phyloP scores from a whole-genome alignment of 228 moss, liverwort and hornwort species.

The Sphagnum fallax region DNA sequence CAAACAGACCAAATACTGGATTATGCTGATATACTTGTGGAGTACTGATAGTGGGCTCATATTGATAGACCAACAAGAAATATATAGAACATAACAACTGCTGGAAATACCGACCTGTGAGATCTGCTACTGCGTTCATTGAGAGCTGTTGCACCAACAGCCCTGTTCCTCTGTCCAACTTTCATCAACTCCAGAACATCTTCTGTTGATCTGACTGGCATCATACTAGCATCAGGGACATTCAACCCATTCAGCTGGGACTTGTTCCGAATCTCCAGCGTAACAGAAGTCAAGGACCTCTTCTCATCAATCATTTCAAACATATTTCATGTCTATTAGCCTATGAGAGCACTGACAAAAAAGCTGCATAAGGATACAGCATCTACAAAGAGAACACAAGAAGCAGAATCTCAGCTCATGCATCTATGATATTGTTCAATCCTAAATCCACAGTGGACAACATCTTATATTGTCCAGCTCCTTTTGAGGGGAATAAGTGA shows the following conservation, averaged over 20 bases:
- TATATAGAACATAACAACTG: no score
- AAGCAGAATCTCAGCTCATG: no score
- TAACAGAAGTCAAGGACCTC: constrained; percentile 36
- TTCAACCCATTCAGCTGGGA: constrained; percentile 68
- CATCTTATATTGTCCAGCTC: no score
- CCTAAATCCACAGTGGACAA: no score
- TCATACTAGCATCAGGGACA: constrained; percentile 85
- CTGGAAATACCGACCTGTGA: constrained; percentile 50
- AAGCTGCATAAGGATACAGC: no score
- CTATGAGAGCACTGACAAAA: no score
- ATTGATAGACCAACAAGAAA: no score
- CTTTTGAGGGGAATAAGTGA: no score
- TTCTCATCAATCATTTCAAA: background rate
- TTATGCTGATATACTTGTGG: no score
- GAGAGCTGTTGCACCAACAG: constrained; percentile 86
- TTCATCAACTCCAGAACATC: constrained; percentile 91
- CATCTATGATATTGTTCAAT: no score
- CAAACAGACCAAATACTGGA: constrained; percentile 2
- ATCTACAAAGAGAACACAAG: no score
- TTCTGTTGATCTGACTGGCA: constrained; percentile 76
- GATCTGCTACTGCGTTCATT: constrained; percentile 96
- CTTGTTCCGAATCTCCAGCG: constrained; percentile 91
- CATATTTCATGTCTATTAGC: background rate
- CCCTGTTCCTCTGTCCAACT: constrained; percentile 78
- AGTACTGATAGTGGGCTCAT: no score